Evolutionary conservation across 164 flowering plant genomes (phyloP).

Genomic region (Stephania yunnanensis): DNA sequence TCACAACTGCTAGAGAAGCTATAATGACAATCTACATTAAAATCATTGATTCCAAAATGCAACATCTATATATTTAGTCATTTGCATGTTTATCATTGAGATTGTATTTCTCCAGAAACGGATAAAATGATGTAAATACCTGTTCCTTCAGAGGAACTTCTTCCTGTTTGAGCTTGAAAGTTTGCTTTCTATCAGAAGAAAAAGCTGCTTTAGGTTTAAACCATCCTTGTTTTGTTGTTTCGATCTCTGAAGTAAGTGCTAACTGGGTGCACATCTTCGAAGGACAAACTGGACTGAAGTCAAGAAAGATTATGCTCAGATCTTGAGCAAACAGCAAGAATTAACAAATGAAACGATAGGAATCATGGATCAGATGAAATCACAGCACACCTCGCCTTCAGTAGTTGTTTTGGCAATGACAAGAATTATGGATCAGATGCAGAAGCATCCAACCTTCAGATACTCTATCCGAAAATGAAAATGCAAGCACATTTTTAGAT

Average conservation of each 20-base stretch:
- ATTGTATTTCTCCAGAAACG: not conserved
- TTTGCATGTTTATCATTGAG: not conserved
- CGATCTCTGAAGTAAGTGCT: conserved; percentile 28
- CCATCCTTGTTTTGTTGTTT: conserved; percentile 42
- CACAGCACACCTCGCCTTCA: not conserved
- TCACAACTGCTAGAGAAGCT: not conserved
- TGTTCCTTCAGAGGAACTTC: conserved; percentile 18
- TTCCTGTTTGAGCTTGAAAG: conserved; percentile 17
- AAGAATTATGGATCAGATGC: not conserved
- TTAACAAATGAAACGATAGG: not conserved
- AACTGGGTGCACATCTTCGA: conserved; percentile 18
- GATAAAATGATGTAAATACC: conserved; percentile 24
- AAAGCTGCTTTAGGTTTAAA: conserved; percentile 30
- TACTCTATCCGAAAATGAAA: not conserved
- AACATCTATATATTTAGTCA: not conserved
- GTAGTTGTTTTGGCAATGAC: not conserved
- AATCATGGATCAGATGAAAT: not conserved
- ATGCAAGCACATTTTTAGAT: no score
- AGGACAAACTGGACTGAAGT: conserved; percentile 28
- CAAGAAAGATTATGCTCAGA: conserved; percentile 11
- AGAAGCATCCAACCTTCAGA: not conserved
- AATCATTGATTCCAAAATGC: not conserved
- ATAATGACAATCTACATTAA: not conserved
- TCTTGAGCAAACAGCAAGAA: not conserved
- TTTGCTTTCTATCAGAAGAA: conserved; percentile 14